A percentile compares a stretch with the other conserved stretches of the same genome.
phyloP scores from a whole-genome alignment of 352 stramenopile species.

The Globisporangium paddicum region DNA sequence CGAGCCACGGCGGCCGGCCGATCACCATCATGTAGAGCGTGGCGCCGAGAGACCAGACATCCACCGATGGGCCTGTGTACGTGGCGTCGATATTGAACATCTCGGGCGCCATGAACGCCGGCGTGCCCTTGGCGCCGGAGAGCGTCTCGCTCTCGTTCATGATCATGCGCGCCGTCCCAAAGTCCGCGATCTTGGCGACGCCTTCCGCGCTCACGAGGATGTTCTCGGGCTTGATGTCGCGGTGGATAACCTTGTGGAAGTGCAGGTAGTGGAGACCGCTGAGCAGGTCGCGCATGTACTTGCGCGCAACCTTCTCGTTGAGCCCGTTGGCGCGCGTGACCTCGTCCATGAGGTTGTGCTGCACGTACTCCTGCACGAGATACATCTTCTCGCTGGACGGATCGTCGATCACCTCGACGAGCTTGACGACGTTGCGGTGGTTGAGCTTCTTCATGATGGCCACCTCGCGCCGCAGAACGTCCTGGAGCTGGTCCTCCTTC shows the following conservation, averaged over 20 bases:
- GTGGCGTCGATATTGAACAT: slow-evolving; percentile 90
- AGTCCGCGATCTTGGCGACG: slow-evolving; percentile 88
- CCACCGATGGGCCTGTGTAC: slow-evolving; percentile 78
- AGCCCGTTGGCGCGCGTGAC: slow-evolving; percentile 63
- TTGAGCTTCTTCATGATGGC: slow-evolving; percentile 96
- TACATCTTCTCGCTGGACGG: slow-evolving; percentile 94
- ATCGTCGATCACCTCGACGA: slow-evolving; percentile 95
- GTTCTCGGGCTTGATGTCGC: slow-evolving; percentile 91
- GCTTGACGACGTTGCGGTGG: slow-evolving; percentile 91
- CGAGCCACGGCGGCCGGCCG: slow-evolving; percentile 87
- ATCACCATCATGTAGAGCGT: slow-evolving; percentile 93
- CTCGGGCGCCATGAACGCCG: slow-evolving; percentile 90
- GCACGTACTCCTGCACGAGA: slow-evolving; percentile 93
- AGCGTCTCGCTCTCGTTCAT: slow-evolving; percentile 89
- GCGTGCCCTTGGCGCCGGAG: slow-evolving; percentile 77
- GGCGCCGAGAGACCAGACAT: slow-evolving; percentile 89
- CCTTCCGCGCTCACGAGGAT: slow-evolving; percentile 81
- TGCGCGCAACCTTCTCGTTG: slow-evolving; percentile 58
- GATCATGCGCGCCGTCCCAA: slow-evolving; percentile 87
- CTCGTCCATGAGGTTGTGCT: slow-evolving; percentile 91
- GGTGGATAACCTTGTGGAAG: slow-evolving; percentile 92
- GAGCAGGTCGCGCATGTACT: slow-evolving; percentile 90
- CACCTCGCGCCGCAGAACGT: slow-evolving; percentile 87
- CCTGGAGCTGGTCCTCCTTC: slow-evolving; percentile 82
- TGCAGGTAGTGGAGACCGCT: slow-evolving; percentile 90